phyloP scores from a whole-genome alignment of 140 eudicot species.

The Cichorium intybus region DNA sequence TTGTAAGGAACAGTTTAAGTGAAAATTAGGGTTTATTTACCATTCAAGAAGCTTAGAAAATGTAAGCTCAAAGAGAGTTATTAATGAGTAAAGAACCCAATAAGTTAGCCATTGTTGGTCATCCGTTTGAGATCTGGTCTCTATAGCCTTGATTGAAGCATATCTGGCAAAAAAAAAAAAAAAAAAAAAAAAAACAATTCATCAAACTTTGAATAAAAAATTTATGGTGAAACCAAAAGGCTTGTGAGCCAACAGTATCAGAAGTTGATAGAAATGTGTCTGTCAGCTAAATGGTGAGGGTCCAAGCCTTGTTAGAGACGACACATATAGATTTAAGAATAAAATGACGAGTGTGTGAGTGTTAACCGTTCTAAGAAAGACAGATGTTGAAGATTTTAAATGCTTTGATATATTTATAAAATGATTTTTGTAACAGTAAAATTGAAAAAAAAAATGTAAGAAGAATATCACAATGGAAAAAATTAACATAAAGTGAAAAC shows the following conservation, averaged over 20 bases:
- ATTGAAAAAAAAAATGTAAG: too few species aligned
- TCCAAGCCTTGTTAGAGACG: too few species aligned
- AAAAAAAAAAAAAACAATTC: background rate
- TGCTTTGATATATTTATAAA: background rate
- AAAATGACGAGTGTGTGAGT: too few species aligned
- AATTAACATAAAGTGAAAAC: too few species aligned
- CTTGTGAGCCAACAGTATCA: background rate
- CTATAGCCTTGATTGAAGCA: conserved; percentile 79
- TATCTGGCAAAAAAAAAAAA: conserved; percentile 44
- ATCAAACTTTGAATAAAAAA: background rate
- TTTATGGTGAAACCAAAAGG: background rate
- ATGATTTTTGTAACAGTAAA: background rate
- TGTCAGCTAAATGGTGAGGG: too few species aligned
- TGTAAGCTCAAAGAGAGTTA: conserved; percentile 83
- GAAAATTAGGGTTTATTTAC: conserved; percentile 26
- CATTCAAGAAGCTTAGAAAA: conserved; percentile 75
- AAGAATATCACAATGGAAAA: too few species aligned
- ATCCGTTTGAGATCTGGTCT: conserved; percentile 62
- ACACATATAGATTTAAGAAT: too few species aligned
- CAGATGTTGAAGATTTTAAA: background rate
- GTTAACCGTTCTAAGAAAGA: too few species aligned
- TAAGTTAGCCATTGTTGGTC: conserved; percentile 96
- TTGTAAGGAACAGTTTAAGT: background rate
- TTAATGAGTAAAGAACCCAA: conserved; percentile 86
- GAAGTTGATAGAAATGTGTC: too few species aligned